phyloP scores from a whole-genome alignment of 2,329 filamentous ascomycete genomes.

The Botrytis cinerea region DNA sequence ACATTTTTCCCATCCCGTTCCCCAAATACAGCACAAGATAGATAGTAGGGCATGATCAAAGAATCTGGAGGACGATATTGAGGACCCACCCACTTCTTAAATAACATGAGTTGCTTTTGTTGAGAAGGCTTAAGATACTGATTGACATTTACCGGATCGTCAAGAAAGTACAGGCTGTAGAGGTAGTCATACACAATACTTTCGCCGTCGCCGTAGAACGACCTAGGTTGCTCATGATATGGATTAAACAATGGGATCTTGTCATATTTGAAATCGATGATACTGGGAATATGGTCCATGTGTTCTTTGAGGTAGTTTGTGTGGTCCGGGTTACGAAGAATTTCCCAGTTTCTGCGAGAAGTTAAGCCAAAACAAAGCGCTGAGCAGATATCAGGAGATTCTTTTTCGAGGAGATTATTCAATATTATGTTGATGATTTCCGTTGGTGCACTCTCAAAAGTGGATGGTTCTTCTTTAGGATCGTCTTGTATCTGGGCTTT shows the following conservation, averaged over 20 bases:
- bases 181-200: too few relatives aligned
- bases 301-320: not conserved
- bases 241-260: not conserved
- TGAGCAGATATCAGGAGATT: not conserved
- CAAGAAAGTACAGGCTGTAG: too few relatives aligned
- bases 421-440: not conserved
- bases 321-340: not conserved
- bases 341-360: not conserved
- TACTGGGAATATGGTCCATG: not conserved
- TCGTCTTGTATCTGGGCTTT: not conserved
- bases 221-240: too few relatives aligned
- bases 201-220: not conserved
- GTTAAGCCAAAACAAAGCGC: not conserved
- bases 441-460: not conserved
- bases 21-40: not conserved
- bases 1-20: not conserved
- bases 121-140: not conserved
- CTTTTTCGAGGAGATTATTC: not conserved
- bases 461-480: not conserved
- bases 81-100: not conserved
- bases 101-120: not conserved
- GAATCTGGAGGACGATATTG: not conserved
- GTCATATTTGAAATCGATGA: not conserved
- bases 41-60: not conserved
- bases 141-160: accelerated